Evolutionary conservation across 2,329 filamentous ascomycete species (phyloP), one percentile per base, ranked within the genome.

Genomic region (Aureobasidium sp.): DNA sequence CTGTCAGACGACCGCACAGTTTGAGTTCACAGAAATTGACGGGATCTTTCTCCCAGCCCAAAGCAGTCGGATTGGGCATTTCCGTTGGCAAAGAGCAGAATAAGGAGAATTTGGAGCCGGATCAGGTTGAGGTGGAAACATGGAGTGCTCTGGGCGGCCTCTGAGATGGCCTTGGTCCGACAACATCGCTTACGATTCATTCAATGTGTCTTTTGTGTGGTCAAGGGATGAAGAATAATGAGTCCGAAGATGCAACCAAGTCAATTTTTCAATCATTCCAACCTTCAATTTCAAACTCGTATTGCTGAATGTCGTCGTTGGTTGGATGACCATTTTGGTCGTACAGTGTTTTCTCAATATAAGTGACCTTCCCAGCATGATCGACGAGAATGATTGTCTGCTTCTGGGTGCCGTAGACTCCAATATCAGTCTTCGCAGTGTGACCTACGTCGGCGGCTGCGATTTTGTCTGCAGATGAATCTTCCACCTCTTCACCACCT

Each of bases 321-420:
- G 84, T 72, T 2, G 78, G 73, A 39, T 75, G 74, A 3, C 79
- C 82, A 50, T 81, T 70, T 13, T 77, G 73, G 67, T 85, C 82
- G 68, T 79, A 86, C 24, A 87, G 70, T 20, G 84, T 86, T 62
- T 84, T 76, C 71, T 88, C 85, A 37, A 86, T 77, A 67, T 83
- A 87, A n/a, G 78, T 82, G 39, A 85, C 78, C 59, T 78, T 77
- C 2, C 83, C 83, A n/a, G 79, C 68, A 34, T 74, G 73, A 67
- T 80, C 76, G 24, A 86, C 83, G 15, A 88, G 71, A 2, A 87
- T 75, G 8, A 87, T 74, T 1, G 82, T 85, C 69, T 87, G 84
- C 71, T 84, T 85, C 69, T 86, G 83, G 2, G 85, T 88, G 0
- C 85, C 85, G 69, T 88, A 88, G 8, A 80, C 72, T 0, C 81